These are phyloP conservation scores for Primulina eburnea DNA, from an alignment of 257 asterid genomes.

Conservation along the genomic window DNA sequence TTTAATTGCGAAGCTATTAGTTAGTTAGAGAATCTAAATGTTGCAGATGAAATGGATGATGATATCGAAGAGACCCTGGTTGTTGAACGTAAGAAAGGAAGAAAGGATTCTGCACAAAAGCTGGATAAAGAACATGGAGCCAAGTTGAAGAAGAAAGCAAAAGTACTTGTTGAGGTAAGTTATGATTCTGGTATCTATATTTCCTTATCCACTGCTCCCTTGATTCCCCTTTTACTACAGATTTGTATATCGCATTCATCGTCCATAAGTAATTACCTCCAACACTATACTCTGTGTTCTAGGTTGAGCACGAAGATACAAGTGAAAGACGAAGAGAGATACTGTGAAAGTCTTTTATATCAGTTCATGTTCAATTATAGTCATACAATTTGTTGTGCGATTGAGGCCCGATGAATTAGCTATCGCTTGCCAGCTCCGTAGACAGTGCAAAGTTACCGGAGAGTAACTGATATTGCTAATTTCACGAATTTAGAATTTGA, in stretches of 20 bases:
- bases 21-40: background rate
- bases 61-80: constrained; percentile 35
- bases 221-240: background rate
- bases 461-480: background rate
- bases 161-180: constrained; percentile 76
- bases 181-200: background rate
- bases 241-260: background rate
- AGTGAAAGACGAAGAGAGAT: constrained; percentile 49
- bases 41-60: constrained; percentile 41
- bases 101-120: constrained; percentile 48
- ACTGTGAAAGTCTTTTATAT: constrained; percentile 30
- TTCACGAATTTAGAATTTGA: background rate
- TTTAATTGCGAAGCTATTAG: background rate
- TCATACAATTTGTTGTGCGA: constrained; percentile 1
- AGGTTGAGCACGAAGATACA: constrained; percentile 75
- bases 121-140: constrained; percentile 40
- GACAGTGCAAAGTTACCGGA: background rate
- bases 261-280: background rate
- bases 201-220: background rate
- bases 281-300: constrained; percentile 20
- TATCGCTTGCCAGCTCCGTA: background rate
- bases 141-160: constrained; percentile 62
- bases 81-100: constrained; percentile 42
- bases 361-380: background rate
- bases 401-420: background rate